Evolutionary conservation across 1,284 basidiomycete genomes (phyloP), one percentile per base, ranked within the genome.

Genomic region (Meripilus lineatus): DNA sequence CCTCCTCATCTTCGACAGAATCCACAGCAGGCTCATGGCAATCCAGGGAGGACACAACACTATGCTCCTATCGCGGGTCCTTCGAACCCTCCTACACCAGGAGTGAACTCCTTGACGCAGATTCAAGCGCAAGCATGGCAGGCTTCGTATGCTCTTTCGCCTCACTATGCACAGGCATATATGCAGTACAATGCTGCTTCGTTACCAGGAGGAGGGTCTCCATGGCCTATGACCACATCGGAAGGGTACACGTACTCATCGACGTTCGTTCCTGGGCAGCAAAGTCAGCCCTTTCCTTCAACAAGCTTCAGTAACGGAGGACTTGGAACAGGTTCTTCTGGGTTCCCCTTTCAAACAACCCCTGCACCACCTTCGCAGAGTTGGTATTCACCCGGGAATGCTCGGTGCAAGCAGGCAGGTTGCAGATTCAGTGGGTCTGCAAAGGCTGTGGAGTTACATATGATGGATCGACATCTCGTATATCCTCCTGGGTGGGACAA

Each of bases 391-490:
- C 59, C 77, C 32, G 87, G 87, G 4, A 71, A 69, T 47, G 57
- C 52, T 50, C 72, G 72, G 44, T 95, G 92, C 63, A 74, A 75
- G 1, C 70, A 84, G 49, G 70, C 70, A 28, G 77, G 77, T 13
- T 95, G 92, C 62, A 59, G 64, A 6, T 96, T 91, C 57, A 71
- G 72, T 22, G 91, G 89, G 20, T 81, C 88, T 5, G 70, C 72
- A 32, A 87, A 88, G 56, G 70, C 80, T 22, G 79, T 94, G 4
- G 83, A 90, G 59, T 72, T 75, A 17, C 93, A 95, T 60, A 89
- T 85, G 77, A 93, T 92, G 80, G 93, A 95, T 59, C 72, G 91
- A 17, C 93, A 94, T 64, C 69, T 94, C 39, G 83, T 93, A 40
- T 93, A 82, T 54, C 86, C 87, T 14, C 73, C 76, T 34, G 84